Conservation (phyloP, 2,329 filamentous ascomycete genomes). For the Amauroascus niger region DNA sequence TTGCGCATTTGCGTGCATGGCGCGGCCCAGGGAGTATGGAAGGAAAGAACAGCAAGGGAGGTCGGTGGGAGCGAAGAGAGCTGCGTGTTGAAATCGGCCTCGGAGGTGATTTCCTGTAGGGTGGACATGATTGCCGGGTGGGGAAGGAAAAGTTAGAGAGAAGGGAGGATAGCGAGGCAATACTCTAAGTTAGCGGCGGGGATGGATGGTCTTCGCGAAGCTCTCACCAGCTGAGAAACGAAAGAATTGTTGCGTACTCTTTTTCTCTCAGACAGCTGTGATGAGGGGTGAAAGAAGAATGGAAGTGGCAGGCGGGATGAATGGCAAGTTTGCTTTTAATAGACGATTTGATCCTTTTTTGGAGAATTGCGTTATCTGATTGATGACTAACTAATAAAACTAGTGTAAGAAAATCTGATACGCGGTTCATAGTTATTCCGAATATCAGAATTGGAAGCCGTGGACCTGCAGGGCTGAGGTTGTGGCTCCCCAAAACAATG, state of each 20-base stretch:
- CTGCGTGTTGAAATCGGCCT: conserved; percentile 62
- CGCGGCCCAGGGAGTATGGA: conserved; percentile 93
- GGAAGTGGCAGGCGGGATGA: background rate
- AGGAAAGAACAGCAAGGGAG: conserved; percentile 76
- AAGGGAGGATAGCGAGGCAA: background rate
- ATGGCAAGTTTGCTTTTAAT: background rate
- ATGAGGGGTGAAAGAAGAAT: background rate
- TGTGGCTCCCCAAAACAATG: too few species aligned
- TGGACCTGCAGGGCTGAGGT: too few species aligned
- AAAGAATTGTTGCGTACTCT: too few species aligned
- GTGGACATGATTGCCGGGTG: conserved; percentile 53
- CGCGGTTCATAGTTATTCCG: background rate
- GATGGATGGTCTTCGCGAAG: too few species aligned
- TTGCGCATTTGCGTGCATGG: conserved; percentile 91
- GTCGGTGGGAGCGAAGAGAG: conserved; percentile 56
- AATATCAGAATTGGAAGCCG: background rate
- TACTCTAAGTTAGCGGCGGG: too few species aligned
- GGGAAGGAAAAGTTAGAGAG: background rate
- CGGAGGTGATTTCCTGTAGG: conserved; percentile 65
- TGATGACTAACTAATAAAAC: conserved; percentile 6
- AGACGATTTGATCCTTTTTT: conserved; percentile 8
- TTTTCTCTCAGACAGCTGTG: background rate
- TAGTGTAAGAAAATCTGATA: too few species aligned
- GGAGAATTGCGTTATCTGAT: conserved; percentile 15
- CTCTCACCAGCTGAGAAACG: too few species aligned